These are phyloP conservation scores for Lipomyces chichibuensis DNA, from an alignment of 805 yeast species.

Conservation along the genomic window DNA sequence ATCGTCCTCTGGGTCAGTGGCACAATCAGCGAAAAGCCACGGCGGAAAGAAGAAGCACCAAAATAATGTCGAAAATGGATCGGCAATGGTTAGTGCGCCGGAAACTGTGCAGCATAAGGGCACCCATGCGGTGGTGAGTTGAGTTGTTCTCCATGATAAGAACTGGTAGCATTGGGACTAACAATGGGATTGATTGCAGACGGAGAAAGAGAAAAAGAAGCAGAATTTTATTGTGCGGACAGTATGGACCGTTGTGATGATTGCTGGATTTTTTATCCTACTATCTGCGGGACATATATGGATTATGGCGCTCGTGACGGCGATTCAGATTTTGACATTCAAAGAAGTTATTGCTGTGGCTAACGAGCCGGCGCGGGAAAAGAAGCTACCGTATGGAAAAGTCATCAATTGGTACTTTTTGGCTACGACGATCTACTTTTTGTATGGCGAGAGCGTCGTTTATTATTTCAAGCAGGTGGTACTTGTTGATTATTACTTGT, in stretches of 20 bases:
- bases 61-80: background rate
- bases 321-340: slow-evolving; percentile 80
- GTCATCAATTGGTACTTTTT: slow-evolving; percentile 52
- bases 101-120: background rate
- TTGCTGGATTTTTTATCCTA: slow-evolving; percentile 66
- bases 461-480: slow-evolving; percentile 63
- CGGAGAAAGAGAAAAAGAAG: slow-evolving; percentile 66
- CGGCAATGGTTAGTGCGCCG: background rate
- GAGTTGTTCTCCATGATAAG: background rate
- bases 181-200: slow-evolving; percentile 26
- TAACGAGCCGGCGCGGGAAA: slow-evolving; percentile 79
- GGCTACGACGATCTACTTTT: slow-evolving; percentile 78
- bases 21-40: background rate
- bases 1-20: slow-evolving; percentile 2
- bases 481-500: slow-evolving; percentile 56
- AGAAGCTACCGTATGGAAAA: slow-evolving; percentile 65
- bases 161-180: background rate
- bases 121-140: slow-evolving; percentile 6
- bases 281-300: slow-evolving; percentile 84
- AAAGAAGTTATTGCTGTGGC: slow-evolving; percentile 88
- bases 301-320: slow-evolving; percentile 69
- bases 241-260: slow-evolving; percentile 92
- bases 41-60: slow-evolving; percentile 3
- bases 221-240: slow-evolving; percentile 86
- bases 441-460: slow-evolving; percentile 83